Evolutionary conservation across 1,139 yeast genomes (phyloP), one percentile per base, ranked within the genome.

Genomic region (Hemisphaericaspora lyxosophila): DNA sequence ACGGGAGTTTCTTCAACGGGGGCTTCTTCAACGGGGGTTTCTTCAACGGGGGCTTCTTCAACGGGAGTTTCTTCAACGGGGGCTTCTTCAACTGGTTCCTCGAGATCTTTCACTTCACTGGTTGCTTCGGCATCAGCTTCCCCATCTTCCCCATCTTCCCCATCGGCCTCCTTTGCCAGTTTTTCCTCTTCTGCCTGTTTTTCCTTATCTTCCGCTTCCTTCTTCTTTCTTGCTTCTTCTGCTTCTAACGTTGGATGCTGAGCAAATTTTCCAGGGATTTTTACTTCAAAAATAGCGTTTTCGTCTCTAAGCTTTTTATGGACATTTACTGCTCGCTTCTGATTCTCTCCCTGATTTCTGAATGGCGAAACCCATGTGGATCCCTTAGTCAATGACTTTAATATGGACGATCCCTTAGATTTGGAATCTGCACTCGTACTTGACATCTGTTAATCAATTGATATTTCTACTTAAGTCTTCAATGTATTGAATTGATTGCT

Each of bases 321-420:
- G 38, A 62, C 58, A 47, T 64, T 46, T 19, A 36, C 35, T 31
- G 32, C 63, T 51, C 59, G 61, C 42, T 49, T 50, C 33, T 37
- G 41, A 42, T 39, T 41, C 38, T 36, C 40, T 15, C 52, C 40
- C 26, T 57, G 47, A 23, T 57, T 53, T 55, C 82, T 69, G 46
- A 76, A 76, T 7, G 81, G 81, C 5, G 81, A 74, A 9, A 71
- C 68, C 81, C 81, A 76, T 5, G 62, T 54, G 18, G 63, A 57
- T 31, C 64, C 58, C 26, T 64, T 49, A 14, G 73, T 55, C 57
- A 68, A 63, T 50, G 67, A 57, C 53, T 69, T 70, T 53, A 70
- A 65, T 44, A 59, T 59, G 32, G 32, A 24, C 14, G 32, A 23
- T 17, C 37, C 40, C 25, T 27, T 28, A 9, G 40, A 28, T 16